Evolutionary conservation across 2,329 filamentous ascomycete species (phyloP).

Genomic region (Fusarium siculi): DNA sequence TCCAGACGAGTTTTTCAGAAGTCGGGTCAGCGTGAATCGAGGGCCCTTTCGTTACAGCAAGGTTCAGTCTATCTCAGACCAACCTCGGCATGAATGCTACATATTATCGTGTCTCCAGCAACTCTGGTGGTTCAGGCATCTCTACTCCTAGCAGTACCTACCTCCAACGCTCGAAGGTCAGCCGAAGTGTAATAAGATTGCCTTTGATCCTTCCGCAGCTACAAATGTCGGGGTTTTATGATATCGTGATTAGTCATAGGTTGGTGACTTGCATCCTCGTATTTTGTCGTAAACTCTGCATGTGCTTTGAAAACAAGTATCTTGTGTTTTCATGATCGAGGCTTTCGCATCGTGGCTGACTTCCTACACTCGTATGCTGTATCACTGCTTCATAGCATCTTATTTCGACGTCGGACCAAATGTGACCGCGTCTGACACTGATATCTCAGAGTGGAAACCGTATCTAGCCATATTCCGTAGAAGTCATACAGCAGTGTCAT

Average conservation of each 20-base stretch:
- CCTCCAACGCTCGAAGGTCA: not conserved
- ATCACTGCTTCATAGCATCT: not conserved
- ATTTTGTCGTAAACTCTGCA: too few species aligned
- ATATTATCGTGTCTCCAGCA: not conserved
- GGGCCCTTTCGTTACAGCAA: not conserved
- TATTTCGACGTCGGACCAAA: not conserved
- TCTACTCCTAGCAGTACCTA: not conserved
- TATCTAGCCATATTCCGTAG: not conserved
- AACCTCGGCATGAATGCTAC: not conserved
- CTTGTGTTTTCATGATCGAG: not conserved
- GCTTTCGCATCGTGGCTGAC: not conserved
- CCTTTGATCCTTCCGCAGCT: not conserved
- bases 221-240: not conserved
- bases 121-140: not conserved
- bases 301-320: not conserved
- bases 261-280: too few species aligned
- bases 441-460: not conserved
- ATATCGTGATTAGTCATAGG: not conserved
- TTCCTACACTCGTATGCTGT: not conserved
- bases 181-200: not conserved
- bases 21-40: not conserved
- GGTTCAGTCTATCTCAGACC: not conserved
- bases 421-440: not conserved
- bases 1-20: not conserved
- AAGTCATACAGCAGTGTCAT: not conserved